Evolutionary conservation across 305 asterid genomes (phyloP), one percentile per base, ranked within the genome.

Genomic region (Fraxinus sp.): DNA sequence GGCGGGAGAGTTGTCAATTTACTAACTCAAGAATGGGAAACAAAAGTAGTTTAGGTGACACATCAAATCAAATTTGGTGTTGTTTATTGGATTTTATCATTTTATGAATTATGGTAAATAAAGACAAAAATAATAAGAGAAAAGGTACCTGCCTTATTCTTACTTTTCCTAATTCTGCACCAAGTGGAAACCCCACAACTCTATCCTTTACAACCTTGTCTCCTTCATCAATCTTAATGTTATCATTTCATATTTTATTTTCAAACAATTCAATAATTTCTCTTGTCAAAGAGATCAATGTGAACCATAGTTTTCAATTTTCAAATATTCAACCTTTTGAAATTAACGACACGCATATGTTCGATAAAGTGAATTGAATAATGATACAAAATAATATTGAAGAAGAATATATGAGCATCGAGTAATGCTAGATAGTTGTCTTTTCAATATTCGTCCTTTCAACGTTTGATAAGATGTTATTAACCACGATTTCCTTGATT

Each of bases 101-200:
- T 57, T 18, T 20, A 57, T 57, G 24, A 6, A 59, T 59, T 59
- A 3, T 49, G 20, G 22, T 13, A 49, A 62, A 62, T 62, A 62
- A 62, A 26, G 74, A 66, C 74, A 26, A 66, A 66, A 66, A 66
- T 62, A 62, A 62, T 62, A 7, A 62, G 71, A 62, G 71, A 62
- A 59, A 44, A 62, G 24, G 32, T 62, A 0, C 71, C 0, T 20
- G 10, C 10, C 8, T 22, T 8, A 7, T 64, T 64, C 33, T 7
- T 3, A 24, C 36, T 66, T 66, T 44, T 66, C 28, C 74, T 66
- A n/a, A 57, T 18, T 7, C 24, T 57, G 8, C 28, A 7, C 28
- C 26, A 57, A 66, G 74, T 66, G 74, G 74, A 66, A 66, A 66
- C 36, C 74, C 74, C 74, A 66, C 74, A 66, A 26, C 35, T 66